Conservation (phyloP, 768 basidiomycete genomes). For the Termitomyces bulborhizus region DNA sequence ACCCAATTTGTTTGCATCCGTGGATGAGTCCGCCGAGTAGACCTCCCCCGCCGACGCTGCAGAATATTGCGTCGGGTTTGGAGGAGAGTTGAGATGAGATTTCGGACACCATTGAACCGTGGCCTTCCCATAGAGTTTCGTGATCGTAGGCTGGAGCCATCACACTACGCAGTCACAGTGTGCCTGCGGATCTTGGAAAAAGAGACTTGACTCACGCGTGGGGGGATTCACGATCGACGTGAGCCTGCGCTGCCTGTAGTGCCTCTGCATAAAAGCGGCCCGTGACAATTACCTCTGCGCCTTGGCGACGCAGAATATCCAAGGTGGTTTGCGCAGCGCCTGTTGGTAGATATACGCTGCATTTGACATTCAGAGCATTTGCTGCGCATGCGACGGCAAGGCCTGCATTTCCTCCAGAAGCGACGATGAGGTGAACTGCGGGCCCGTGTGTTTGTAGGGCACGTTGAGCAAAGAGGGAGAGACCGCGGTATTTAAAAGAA, state of each 20-base stretch:
- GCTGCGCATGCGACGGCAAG: conserved; percentile 65
- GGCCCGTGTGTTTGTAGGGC: conserved; percentile 46
- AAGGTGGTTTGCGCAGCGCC: conserved; percentile 44
- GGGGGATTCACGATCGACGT: conserved; percentile 31
- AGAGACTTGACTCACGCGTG: conserved; percentile 41
- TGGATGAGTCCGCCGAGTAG: conserved; percentile 62
- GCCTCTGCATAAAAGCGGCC: conserved; percentile 59
- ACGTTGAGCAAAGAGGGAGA: conserved; percentile 54
- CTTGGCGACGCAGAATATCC: conserved; percentile 42
- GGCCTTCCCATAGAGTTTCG: conserved; percentile 66
- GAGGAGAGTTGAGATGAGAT: conserved; percentile 45
- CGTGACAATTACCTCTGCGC: conserved; percentile 50
- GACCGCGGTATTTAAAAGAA: conserved; percentile 74
- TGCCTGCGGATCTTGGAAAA: not conserved
- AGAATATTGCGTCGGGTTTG: conserved; percentile 68
- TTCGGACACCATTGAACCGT: conserved; percentile 68
- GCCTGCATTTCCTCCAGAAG: conserved; percentile 81
- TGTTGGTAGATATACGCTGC: conserved; percentile 63
- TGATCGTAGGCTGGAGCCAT: conserved; percentile 71
- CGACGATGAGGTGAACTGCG: conserved; percentile 55
- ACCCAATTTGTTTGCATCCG: conserved; percentile 58
- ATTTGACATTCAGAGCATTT: conserved; percentile 43
- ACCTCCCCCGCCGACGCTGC: conserved; percentile 74
- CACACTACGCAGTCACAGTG: conserved; percentile 32
- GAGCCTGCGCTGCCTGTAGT: conserved; percentile 39